Evolutionary conservation across 73 alveolate species (phyloP), one percentile per base, ranked within the genome.

Genomic region (Diophrys appendiculata): DNA sequence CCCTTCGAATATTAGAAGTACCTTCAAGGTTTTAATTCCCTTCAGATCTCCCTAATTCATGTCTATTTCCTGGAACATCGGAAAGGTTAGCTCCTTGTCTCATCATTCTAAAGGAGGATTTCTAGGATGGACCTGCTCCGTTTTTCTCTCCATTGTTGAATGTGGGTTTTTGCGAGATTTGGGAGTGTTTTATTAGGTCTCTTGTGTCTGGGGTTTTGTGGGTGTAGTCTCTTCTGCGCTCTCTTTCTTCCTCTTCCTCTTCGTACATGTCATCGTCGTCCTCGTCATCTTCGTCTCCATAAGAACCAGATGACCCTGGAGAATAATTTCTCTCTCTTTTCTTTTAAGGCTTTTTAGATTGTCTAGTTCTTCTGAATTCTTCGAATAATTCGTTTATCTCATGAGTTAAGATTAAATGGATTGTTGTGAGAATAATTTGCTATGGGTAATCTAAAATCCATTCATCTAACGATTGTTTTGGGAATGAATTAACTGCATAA

Each of bases 381-480:
- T 86, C 91, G 82, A 89, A 79, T 23, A 89, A 78, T 52, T 89
- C 96, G 68, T 90, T 85, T 65, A 89, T 86, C 55, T 89, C 96
- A 71, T 85, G 93, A 32, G 96, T 89, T 3, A 89, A 78, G 52
- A 89, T 85, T 26, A 89, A 71, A 43, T 78, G 89, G 79, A 89
- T 78, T n/a, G 96, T 83, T 0, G 96, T 86, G 25, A 82, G 76
- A 27, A 89, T 85, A 22, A 76, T 77, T 80, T 89, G 85, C 53
- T 80, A 84, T 2, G 93, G 92, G 67, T 79, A 87, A 76, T 89
- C 96, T 1, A 85, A 33, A 26, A 89, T 81, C 93, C 96, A 89
- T 76, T 89, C 96, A 73, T 89, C 96, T 28, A 89, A 73, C 33
- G 88, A 69, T 69, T 89, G 80, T 78, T 86, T 89, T n/a, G 96